These are phyloP conservation scores for Rhizopus stolonifer DNA, from an alignment of 371 early-diverging fungal genomes.

Conservation along the genomic window DNA sequence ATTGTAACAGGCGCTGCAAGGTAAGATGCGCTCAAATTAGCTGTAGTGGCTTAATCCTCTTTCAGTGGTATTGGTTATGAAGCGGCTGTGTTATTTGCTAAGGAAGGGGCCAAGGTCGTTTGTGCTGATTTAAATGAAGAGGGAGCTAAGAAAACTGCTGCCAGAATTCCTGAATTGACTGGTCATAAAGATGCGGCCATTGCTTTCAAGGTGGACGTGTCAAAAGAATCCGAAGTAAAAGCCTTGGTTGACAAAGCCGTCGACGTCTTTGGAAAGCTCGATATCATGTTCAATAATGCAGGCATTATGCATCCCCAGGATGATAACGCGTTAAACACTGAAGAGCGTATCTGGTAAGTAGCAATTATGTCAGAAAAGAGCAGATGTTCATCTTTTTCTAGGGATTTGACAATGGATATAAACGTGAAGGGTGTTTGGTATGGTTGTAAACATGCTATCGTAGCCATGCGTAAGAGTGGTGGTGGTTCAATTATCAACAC, in stretches of 20 bases:
- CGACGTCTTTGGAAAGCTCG: conserved; percentile 63
- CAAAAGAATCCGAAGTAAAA: conserved; percentile 74
- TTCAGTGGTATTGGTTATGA: conserved; percentile 82
- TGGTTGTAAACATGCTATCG: conserved; percentile 83
- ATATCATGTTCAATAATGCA: conserved; percentile 88
- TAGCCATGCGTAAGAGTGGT: conserved; percentile 72
- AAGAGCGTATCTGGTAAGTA: conserved; percentile 74
- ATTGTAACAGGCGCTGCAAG: conserved; percentile 85
- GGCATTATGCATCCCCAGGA: conserved; percentile 90
- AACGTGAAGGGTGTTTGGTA: conserved; percentile 94
- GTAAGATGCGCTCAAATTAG: conserved; percentile 32
- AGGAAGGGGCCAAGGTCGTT: conserved; percentile 83
- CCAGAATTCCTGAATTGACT: conserved; percentile 43
- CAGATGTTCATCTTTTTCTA: no score
- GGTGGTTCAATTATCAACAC: conserved; percentile 89
- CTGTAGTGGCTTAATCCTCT: background rate
- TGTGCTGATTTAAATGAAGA: conserved; percentile 75
- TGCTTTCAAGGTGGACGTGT: conserved; percentile 63
- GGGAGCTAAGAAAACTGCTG: conserved; percentile 50
- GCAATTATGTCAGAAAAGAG: no score
- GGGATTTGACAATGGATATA: conserved; percentile 77
- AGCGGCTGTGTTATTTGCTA: conserved; percentile 72
- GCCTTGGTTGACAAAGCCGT: conserved; percentile 71
- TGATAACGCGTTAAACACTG: conserved; percentile 78
- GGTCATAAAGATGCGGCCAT: conserved; percentile 38